A percentile compares a stretch with the other conserved stretches of the same genome.
Conservation (phyloP, 352 stramenopile genomes). For the Globisporangium radiosum region DNA sequence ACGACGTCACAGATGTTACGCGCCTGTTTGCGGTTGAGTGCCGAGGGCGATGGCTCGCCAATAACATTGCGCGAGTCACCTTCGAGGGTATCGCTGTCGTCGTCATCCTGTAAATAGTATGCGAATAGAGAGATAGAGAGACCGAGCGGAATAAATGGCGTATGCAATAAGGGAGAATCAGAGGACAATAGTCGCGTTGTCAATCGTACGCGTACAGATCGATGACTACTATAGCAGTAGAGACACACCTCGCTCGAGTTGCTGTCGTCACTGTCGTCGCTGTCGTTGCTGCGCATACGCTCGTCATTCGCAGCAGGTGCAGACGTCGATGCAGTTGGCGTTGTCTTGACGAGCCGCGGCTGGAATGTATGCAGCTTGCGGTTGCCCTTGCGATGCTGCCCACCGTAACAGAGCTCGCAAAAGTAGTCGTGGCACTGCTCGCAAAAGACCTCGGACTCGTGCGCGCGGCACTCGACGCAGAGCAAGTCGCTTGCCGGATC, state of each 20-base stretch:
- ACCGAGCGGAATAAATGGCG: background rate
- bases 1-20: conserved; percentile 88
- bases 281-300: conserved; percentile 8
- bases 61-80: conserved; percentile 29
- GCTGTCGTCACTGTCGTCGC: conserved; percentile 12
- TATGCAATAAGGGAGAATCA: background rate
- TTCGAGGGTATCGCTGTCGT: conserved; percentile 34
- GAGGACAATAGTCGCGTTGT: background rate
- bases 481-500: conserved; percentile 30
- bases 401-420: conserved; percentile 75
- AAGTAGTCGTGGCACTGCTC: conserved; percentile 89
- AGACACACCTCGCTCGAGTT: conserved; percentile 12
- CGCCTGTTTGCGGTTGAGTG: conserved; percentile 19
- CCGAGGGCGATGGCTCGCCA: conserved; percentile 24
- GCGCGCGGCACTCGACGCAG: conserved; percentile 65
- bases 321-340: background rate
- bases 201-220: background rate
- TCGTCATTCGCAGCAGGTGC: background rate
- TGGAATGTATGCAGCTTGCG: conserved; percentile 72
- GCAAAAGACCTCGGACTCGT: conserved; percentile 73
- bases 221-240: background rate
- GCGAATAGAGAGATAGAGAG: background rate
- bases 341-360: conserved; percentile 28
- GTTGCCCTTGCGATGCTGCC: conserved; percentile 84
- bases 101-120: conserved; percentile 3